Percentiles rank a stretch among this genome's conserved stretches.
Conservation (phyloP, 345 rosid species). For the Lumnitzera littorea region DNA sequence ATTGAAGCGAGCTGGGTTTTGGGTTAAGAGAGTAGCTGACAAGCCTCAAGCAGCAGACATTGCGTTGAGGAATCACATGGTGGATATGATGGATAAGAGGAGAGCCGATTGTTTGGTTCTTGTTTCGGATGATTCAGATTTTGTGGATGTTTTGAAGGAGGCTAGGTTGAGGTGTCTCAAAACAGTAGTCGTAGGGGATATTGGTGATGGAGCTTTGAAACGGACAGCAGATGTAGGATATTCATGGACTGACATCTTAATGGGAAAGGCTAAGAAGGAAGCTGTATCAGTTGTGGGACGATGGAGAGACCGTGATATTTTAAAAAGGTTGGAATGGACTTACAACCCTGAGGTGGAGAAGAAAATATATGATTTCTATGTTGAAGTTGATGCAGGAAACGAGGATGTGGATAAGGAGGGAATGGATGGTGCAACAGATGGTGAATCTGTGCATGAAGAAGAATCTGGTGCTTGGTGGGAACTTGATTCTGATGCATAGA, state of each 20-base stretch:
- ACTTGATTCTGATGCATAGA: conserved; percentile 34
- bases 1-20: conserved; percentile 68
- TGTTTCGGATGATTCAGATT: conserved; percentile 82
- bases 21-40: conserved; percentile 52
- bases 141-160: conserved; percentile 54
- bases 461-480: conserved; percentile 63
- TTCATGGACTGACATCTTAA: conserved; percentile 74
- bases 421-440: conserved; percentile 14
- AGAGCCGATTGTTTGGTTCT: conserved; percentile 69
- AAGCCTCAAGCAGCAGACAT: conserved; percentile 71
- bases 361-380: conserved; percentile 13
- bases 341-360: conserved; percentile 49
- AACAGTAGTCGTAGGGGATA: conserved; percentile 77
- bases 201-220: conserved; percentile 55
- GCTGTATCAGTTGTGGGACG: conserved; percentile 54
- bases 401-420: conserved; percentile 16
- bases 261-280: conserved; percentile 88
- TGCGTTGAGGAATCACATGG: conserved; percentile 65
- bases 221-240: conserved; percentile 68
- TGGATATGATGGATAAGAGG: conserved; percentile 67
- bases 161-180: conserved; percentile 67
- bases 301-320: conserved; percentile 66
- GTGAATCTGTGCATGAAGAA: conserved; percentile 15
- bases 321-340: conserved; percentile 74
- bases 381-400: conserved; percentile 16